Percentiles rank a stretch among this genome's conserved stretches.
These are phyloP conservation scores for Candida odintsovae DNA, from an alignment of 805 yeast species.

Conservation along the genomic window DNA sequence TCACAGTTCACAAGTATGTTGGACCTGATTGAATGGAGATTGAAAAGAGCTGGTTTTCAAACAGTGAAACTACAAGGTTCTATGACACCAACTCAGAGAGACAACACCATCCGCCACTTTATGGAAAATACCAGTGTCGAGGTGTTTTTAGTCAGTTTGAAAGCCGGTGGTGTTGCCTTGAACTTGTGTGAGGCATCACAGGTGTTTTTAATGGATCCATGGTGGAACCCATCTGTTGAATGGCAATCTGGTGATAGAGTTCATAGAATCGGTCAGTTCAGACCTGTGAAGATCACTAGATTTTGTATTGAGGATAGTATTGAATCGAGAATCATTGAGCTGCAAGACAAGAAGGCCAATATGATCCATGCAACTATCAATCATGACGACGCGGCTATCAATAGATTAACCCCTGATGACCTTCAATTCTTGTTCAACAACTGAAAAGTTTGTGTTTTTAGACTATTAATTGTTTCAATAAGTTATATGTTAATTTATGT, in stretches of 20 bases:
- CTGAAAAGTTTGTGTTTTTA: slow-evolving; percentile 25
- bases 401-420: slow-evolving; percentile 85
- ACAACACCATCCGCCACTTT: slow-evolving; percentile 81
- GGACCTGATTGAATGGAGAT: slow-evolving; percentile 93
- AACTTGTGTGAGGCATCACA: slow-evolving; percentile 96
- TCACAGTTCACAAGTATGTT: slow-evolving; percentile 97
- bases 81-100: slow-evolving; percentile 95
- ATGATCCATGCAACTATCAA: slow-evolving; percentile 98
- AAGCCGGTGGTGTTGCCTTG: slow-evolving; percentile 98
- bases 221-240: slow-evolving; percentile 99
- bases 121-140: slow-evolving; percentile 92
- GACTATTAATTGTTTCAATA: too few relatives aligned
- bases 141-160: slow-evolving; percentile 87
- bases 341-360: slow-evolving; percentile 95
- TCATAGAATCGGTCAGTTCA: slow-evolving; percentile 91
- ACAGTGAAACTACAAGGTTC: slow-evolving; percentile 94
- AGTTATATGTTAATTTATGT: too few relatives aligned
- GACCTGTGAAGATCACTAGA: slow-evolving; percentile 91
- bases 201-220: slow-evolving; percentile 92
- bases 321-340: slow-evolving; percentile 90
- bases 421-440: slow-evolving; percentile 90
- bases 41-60: slow-evolving; percentile 89
- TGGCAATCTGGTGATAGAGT: slow-evolving; percentile 99
- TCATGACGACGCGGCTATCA: slow-evolving; percentile 87
- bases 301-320: slow-evolving; percentile 95